phyloP scores from a whole-genome alignment of 164 flowering plant genomes.

The Cinnamomum chago region DNA sequence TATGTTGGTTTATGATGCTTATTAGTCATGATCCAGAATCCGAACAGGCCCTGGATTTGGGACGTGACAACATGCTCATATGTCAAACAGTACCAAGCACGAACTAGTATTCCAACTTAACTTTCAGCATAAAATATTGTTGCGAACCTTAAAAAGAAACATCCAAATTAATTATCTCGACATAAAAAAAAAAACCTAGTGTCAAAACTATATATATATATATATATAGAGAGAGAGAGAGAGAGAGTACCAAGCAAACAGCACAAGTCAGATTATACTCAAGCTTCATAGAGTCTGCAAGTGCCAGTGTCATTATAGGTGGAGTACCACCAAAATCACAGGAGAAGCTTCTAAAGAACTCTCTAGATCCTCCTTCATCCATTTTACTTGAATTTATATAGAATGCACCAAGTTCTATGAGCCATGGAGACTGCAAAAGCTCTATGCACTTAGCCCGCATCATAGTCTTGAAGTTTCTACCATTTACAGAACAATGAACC shows the following conservation, averaged over 20 bases:
- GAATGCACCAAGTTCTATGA: constrained; percentile 81
- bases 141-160: neutral
- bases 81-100: too few relatives aligned
- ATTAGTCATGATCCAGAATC: too few relatives aligned
- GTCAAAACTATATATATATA: neutral
- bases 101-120: neutral
- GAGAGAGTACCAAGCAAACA: constrained; percentile 70
- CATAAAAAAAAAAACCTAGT: too few relatives aligned
- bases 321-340: constrained; percentile 34
- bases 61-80: too few relatives aligned
- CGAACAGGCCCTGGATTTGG: too few relatives aligned
- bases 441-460: constrained; percentile 68
- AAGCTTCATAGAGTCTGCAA: constrained; percentile 53
- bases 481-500: constrained; percentile 81
- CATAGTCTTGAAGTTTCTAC: constrained; percentile 61
- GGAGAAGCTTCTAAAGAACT: constrained; percentile 35
- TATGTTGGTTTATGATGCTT: too few relatives aligned
- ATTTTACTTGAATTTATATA: constrained; percentile 45
- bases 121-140: neutral
- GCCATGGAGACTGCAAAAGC: constrained; percentile 89
- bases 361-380: constrained; percentile 27
- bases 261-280: constrained; percentile 76
- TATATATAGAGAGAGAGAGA: neutral
- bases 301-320: constrained; percentile 49
- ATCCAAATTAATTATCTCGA: too few relatives aligned